These are phyloP conservation scores for Dryas alaskensis DNA, from an alignment of 306 rosid species.

Conservation along the genomic window DNA sequence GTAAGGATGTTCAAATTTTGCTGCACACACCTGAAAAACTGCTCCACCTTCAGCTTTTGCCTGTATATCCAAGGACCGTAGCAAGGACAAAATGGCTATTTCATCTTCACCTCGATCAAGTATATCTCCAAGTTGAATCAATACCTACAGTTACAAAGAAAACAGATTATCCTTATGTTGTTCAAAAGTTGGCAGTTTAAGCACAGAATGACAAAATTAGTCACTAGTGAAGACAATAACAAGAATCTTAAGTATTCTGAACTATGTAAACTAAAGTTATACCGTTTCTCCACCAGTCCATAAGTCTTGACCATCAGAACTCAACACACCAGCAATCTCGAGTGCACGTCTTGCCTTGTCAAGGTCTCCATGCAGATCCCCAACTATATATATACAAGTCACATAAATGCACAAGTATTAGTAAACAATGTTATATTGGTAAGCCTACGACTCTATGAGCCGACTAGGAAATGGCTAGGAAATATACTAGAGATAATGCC, in stretches of 20 bases:
- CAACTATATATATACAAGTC: conserved; percentile 48
- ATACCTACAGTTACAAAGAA: conserved; percentile 44
- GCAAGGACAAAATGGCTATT: conserved; percentile 84
- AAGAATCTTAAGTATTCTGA: neutral
- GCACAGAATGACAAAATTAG: neutral
- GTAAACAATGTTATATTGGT: neutral
- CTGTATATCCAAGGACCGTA: conserved; percentile 74
- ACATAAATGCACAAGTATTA: neutral
- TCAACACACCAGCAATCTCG: conserved; percentile 87
- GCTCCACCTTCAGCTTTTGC: conserved; percentile 91
- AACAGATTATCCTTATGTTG: neutral
- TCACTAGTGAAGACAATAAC: neutral
- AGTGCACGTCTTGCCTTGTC: conserved; percentile 77
- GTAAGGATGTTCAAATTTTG: neutral
- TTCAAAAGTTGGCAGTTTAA: neutral
- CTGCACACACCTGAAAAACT: conserved; percentile 78
- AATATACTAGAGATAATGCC: neutral
- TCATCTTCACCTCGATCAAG: conserved; percentile 97
- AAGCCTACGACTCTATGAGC: neutral
- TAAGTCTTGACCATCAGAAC: conserved; percentile 62
- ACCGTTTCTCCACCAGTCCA: conserved; percentile 95
- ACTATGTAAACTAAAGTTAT: conserved; percentile 14
- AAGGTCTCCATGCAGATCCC: conserved; percentile 97
- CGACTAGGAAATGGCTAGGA: too few species aligned
- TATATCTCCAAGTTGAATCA: conserved; percentile 93